phyloP scores from a whole-genome alignment of 2,329 filamentous ascomycete species.

The Colletotrichum eremochloae region DNA sequence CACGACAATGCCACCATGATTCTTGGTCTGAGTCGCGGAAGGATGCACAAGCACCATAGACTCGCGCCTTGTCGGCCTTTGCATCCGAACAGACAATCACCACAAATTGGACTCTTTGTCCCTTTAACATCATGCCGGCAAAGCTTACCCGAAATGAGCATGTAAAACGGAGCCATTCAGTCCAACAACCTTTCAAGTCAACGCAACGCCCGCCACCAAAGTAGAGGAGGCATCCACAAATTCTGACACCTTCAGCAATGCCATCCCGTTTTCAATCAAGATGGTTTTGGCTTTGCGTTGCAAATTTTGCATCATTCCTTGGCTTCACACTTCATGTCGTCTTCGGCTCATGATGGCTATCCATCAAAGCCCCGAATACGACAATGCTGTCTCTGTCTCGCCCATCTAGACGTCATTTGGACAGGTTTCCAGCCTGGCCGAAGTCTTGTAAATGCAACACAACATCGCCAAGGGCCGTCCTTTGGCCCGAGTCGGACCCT shows the following conservation, averaged over 20 bases:
- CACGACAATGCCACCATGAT: not conserved
- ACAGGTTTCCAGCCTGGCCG: not conserved
- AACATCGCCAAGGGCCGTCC: not conserved
- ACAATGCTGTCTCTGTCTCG: not conserved
- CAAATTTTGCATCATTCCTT: not conserved
- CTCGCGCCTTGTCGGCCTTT: slow-evolving; percentile 5
- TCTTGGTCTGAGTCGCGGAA: not conserved
- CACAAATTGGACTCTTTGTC: not conserved
- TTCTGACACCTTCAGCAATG: not conserved
- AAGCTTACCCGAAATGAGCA: not conserved
- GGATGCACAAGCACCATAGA: slow-evolving; percentile 17
- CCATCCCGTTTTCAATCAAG: not conserved
- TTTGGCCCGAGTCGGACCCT: not conserved
- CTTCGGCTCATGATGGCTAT: not conserved
- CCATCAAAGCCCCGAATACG: not conserved
- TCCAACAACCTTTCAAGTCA: not conserved
- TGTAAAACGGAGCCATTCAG: not conserved
- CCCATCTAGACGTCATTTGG: not conserved
- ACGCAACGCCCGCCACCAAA: not conserved
- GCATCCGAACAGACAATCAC: not conserved
- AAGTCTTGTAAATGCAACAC: not conserved
- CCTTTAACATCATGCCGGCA: not conserved
- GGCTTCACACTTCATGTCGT: not conserved
- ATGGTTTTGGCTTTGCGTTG: not conserved
- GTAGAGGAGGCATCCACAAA: not conserved